Evolutionary conservation across 495 filamentous ascomycete genomes (phyloP).

Genomic region (Evansstolkia leycettana): DNA sequence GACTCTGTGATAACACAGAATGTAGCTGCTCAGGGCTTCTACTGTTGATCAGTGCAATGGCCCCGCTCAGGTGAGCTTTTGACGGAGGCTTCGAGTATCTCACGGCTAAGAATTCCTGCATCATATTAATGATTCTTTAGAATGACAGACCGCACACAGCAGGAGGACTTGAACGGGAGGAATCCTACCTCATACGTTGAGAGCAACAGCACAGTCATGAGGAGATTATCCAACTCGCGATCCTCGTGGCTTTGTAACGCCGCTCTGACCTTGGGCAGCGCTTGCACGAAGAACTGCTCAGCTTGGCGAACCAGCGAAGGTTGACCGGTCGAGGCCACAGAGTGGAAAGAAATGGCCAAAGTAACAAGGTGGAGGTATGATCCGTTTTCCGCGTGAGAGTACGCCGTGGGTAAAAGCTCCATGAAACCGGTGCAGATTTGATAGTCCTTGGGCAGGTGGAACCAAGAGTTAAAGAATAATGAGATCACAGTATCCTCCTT

Average conservation of each 20-base stretch:
- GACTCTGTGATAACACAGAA: slow-evolving; percentile 5
- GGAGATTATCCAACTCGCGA: slow-evolving; percentile 38
- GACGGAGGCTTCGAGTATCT: slow-evolving; percentile 12
- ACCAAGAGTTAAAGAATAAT: slow-evolving; percentile 24
- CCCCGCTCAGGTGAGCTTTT: slow-evolving; percentile 21
- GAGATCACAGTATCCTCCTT: slow-evolving; percentile 22
- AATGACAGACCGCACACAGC: too few relatives aligned
- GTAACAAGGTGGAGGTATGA: slow-evolving; percentile 44
- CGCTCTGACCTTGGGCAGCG: slow-evolving; percentile 39
- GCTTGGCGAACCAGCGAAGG: slow-evolving; percentile 21
- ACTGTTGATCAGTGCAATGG: slow-evolving; percentile 22
- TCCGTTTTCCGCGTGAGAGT: slow-evolving; percentile 31
- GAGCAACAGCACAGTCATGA: slow-evolving; percentile 50
- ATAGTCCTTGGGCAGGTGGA: slow-evolving; percentile 19
- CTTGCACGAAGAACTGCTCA: slow-evolving; percentile 27
- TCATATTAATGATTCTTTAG: too few relatives aligned
- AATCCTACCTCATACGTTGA: slow-evolving; percentile 55
- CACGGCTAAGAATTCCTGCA: slow-evolving; percentile 19
- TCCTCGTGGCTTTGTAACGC: slow-evolving; percentile 38
- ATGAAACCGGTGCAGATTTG: slow-evolving; percentile 19
- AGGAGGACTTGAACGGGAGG: too few relatives aligned
- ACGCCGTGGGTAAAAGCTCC: slow-evolving; percentile 43
- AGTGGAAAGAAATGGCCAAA: slow-evolving; percentile 46
- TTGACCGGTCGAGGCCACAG: slow-evolving; percentile 33
- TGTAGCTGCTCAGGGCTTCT: slow-evolving; percentile 7